Percentiles rank a stretch among this genome's conserved stretches.
These are phyloP conservation scores for Phoma sp. DNA, from an alignment of 2,329 filamentous ascomycete species.

Conservation along the genomic window DNA sequence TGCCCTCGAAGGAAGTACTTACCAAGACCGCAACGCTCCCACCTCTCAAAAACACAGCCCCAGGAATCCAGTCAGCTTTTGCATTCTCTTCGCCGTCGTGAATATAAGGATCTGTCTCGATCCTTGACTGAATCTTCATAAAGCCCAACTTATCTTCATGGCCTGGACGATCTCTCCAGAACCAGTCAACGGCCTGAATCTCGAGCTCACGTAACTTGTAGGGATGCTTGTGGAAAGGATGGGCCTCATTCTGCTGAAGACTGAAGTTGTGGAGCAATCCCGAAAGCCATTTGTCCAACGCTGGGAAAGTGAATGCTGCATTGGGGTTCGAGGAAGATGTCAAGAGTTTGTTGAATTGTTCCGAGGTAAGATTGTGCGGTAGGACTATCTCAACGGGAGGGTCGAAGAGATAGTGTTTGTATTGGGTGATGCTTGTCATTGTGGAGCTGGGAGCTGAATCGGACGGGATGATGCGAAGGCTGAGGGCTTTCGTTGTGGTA, in stretches of 20 bases:
- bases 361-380: conserved; percentile 52
- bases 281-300: conserved; percentile 63
- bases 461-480: not conserved
- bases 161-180: conserved; percentile 45
- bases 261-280: conserved; percentile 59
- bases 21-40: conserved; percentile 66
- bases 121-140: conserved; percentile 61
- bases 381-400: conserved; percentile 53
- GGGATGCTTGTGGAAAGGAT: conserved; percentile 61
- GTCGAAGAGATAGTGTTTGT: conserved; percentile 24
- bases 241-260: conserved; percentile 54
- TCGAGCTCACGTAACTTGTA: conserved; percentile 61
- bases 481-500: too few relatives aligned
- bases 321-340: conserved; percentile 1
- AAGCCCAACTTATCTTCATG: conserved; percentile 58
- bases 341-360: conserved; percentile 29
- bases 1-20: conserved; percentile 22
- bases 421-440: conserved; percentile 6
- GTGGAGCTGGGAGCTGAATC: too few relatives aligned
- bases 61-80: conserved; percentile 58
- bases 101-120: conserved; percentile 58
- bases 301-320: conserved; percentile 53
- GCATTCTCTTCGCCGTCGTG: conserved; percentile 20
- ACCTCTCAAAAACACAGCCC: conserved; percentile 64
- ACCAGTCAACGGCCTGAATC: conserved; percentile 63